Base-by-base conservation (phyloP, 331 rosid genomes). In the Phaseolus coccineus region DNA sequence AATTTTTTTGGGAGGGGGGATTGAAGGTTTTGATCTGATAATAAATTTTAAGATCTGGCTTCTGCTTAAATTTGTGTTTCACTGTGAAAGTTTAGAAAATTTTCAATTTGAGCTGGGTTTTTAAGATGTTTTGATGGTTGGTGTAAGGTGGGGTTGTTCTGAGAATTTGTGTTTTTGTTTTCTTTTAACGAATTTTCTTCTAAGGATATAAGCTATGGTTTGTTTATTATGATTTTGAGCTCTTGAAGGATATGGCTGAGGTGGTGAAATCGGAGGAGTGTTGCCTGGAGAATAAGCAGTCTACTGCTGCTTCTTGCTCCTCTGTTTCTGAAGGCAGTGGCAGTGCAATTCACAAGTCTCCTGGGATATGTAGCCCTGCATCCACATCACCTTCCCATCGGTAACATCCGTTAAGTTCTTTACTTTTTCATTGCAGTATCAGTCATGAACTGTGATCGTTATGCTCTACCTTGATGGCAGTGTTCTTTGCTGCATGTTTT, bases 261-360 rank as follows among this genome's bases (percentile, higher is more conserved):
- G 77, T 53, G 79, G 78, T 63, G 81, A 90, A 90, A 82, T 77
- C 83, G 24, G 98, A 94, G 83, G 97, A 90, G 88, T 84, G 87
- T 79, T 91, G 98, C 87, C 87, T 80, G 71, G 99, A 91, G 93
- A 96, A 96, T 89, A 96, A 93, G 77, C 97, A 93, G 86, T 82
- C 94, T 15, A 87, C 91, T 22, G 93, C 91, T 69, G 94, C 94
- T 55, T 88, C 97, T 12, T 87, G 93, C 87, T 96, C 97, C 27
- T 90, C 98, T 79, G 84, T 82, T 2, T 96, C 97, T 25, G 94
- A 93, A 88, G 92, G 91, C 53, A 84, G 96, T 80, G 96, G 84
- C 33, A 88, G 96, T 87, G 90, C 87, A 63, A 65, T 87, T 82
- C 82, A 79, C 52, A 93, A 91, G 89, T 91, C 98, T 63, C 91